phyloP scores from a whole-genome alignment of 805 yeast genomes.

The Suhomyces prunicola region DNA sequence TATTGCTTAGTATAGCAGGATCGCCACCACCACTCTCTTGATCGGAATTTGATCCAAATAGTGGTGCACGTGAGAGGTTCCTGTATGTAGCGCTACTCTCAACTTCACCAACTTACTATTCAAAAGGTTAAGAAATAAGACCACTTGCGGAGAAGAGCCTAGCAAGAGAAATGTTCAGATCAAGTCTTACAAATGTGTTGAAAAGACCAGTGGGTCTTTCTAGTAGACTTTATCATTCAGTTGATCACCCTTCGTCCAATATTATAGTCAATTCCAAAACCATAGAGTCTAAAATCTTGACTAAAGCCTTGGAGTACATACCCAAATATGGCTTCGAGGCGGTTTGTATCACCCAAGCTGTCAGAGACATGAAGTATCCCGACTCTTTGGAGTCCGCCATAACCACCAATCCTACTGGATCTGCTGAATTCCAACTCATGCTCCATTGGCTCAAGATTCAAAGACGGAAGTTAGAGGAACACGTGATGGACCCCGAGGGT shows the following conservation, averaged over 20 bases:
- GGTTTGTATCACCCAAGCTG: slow-evolving; percentile 47
- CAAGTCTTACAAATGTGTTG: not conserved
- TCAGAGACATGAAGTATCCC: slow-evolving; percentile 46
- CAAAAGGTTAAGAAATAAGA: not conserved
- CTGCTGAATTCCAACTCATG: slow-evolving; percentile 56
- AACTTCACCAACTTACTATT: not conserved
- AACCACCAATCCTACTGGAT: slow-evolving; percentile 35
- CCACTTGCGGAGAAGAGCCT: not conserved
- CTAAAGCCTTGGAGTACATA: slow-evolving; percentile 38
- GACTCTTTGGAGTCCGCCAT: slow-evolving; percentile 49
- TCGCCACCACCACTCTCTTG: slow-evolving; percentile 1
- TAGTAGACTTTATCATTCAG: slow-evolving; percentile 30
- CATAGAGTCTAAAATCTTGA: slow-evolving; percentile 41
- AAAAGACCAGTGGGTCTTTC: not conserved
- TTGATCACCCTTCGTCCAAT: slow-evolving; percentile 35
- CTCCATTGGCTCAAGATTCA: slow-evolving; percentile 46
- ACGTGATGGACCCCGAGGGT: slow-evolving; percentile 24
- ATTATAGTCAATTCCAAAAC: slow-evolving; percentile 25
- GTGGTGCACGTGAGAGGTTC: not conserved
- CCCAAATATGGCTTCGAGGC: slow-evolving; percentile 53
- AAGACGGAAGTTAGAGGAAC: slow-evolving; percentile 33
- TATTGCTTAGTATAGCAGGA: not conserved
- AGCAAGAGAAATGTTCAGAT: not conserved
- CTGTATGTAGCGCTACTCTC: not conserved
- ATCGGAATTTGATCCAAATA: not conserved